Base-by-base conservation (phyloP, 176 grass and related monocot genomes). In the Ensete ventricosum region DNA sequence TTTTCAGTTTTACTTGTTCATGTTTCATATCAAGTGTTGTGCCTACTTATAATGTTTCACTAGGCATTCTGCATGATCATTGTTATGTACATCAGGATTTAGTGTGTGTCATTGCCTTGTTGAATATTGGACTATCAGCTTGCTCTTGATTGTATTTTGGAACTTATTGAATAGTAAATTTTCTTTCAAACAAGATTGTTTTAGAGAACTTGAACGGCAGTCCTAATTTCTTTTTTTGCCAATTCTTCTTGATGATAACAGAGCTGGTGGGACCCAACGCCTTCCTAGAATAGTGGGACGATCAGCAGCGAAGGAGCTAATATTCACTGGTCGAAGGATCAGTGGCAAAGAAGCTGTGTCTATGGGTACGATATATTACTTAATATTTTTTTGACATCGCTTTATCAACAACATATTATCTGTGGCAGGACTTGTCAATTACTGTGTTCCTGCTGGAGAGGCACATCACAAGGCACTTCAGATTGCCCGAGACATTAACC, bases 221-320 rank as follows among this genome's bases (percentile, higher is more conserved):
- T 6, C 34, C 4, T 43, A 43, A 43, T 43, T 43, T 43, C 4
- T 5, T 29, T 29, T 3, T 43, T 43, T 43, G 34, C 34, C 34
- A 43, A 43, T 6, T 43, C 34, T 43, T 43, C 34, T 43, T 43
- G 34, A 43, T 43, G 34, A 4, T 43, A 43, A 74, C 66, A 99
- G 90, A 82, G 95, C 91, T 73, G 90, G 95, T 43, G 90, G 91
- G 14, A 99, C 90, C 19, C 95, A 94, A 20, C 88, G 88, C 29
- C 86, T 99, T 84, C 90, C 95, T 72, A 89, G 95, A 79, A 86
- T 99, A 71, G 84, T 94, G 71, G 95, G 95, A 77, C 89, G 66
- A 57, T 81, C 86, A 51, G 84, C 80, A 80, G 95, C 95, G 53
- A 99, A 94, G 77, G 95, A 99, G 63, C 79, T 94, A 43, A 99